phyloP scores from a whole-genome alignment of 306 rosid genomes.

The Echinosophora koreensis region DNA sequence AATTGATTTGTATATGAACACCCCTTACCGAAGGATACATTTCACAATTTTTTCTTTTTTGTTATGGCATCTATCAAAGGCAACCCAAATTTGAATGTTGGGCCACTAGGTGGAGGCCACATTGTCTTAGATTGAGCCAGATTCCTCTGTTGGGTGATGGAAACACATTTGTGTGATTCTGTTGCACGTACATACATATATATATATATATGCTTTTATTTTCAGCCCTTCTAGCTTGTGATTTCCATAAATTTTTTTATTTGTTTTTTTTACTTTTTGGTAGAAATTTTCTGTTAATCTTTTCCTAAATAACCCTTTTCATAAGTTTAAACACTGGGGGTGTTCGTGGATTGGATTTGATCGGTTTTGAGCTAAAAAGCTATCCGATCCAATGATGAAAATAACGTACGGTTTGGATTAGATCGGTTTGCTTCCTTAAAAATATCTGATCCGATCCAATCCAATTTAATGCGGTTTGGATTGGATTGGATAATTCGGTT shows the following conservation, averaged over 20 bases:
- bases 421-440: no score
- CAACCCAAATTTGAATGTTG: slow-evolving; percentile 54
- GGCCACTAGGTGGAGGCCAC: slow-evolving; percentile 37
- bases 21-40: neutral
- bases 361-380: no score
- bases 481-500: no score
- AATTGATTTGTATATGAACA: no score
- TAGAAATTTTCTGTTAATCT: slow-evolving; percentile 19
- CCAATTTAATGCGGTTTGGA: no score
- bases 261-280: slow-evolving; percentile 29
- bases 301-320: slow-evolving; percentile 34
- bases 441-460: no score
- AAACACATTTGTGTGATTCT: neutral
- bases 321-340: no score
- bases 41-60: slow-evolving; percentile 41
- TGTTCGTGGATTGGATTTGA: no score
- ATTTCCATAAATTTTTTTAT: neutral
- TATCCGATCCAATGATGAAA: no score
- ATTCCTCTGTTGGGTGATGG: slow-evolving; percentile 40
- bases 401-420: no score
- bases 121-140: slow-evolving; percentile 47
- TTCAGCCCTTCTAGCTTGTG: slow-evolving; percentile 5
- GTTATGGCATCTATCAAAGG: slow-evolving; percentile 48
- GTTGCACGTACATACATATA: slow-evolving; percentile 8
- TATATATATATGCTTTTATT: neutral